Base-by-base conservation (phyloP, 768 basidiomycete genomes). In the Lactarius evosmus region DNA sequence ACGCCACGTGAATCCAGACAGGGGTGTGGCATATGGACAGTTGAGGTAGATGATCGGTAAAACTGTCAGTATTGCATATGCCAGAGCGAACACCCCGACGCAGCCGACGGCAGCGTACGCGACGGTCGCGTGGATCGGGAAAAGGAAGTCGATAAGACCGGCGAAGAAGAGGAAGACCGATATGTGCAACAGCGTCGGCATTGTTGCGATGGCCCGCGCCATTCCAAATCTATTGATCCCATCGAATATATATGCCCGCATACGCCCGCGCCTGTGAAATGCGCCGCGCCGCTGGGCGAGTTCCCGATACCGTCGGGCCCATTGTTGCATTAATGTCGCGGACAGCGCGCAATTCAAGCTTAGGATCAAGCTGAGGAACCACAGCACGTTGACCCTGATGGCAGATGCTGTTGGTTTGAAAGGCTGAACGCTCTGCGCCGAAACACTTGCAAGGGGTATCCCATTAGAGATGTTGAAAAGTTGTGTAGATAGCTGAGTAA, bases 301-400 rank as follows among this genome's bases (percentile, higher is more conserved):
- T 8, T 29, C 36, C 7, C 41, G 34, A 46, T 63, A 63, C 1
- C 57, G 54, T 32, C 38, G 55, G 7, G 55, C 54, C 56, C 56
- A 64, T 32, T 56, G 54, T 22, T 54, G 61, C 29, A 64, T 38
- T 14, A 66, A 16, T 9, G 61, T 62, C n/a, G 56, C 65, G 4
- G 40, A 51, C 27, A 66, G 62, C 0, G 65, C 65, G 4, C 36
- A 55, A 1, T 25, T 53, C 16, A 58, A 33, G 9, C 63, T 61
- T 8, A 56, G 34, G 11, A 50, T 33, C 41, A 66, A 49, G 38
- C 66, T 60, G 56, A 60, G 22, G 44, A 56, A 60, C 66, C 66
- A 66, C 17, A 65, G 19, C 16, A 41, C 14, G 56, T 66, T 65
- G 41, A 65, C 36, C 11, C n/a, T n/a, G n/a, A n/a, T n/a, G n/a